phyloP scores from a whole-genome alignment of 2,329 filamentous ascomycete genomes.

The Exophiala alcalophila region DNA sequence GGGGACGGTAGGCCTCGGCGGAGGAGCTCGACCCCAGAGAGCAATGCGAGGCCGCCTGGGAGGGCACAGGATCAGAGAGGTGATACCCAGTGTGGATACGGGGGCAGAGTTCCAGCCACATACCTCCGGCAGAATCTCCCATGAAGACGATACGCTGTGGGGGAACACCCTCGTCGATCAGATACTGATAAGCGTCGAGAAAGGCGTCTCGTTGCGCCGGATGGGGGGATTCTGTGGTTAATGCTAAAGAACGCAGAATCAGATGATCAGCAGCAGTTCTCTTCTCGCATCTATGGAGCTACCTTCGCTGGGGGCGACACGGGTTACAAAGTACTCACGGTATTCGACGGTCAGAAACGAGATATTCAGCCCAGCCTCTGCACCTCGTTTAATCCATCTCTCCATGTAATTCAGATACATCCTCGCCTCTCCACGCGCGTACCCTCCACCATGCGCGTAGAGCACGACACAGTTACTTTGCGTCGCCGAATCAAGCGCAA shows the following conservation, averaged over 20 bases:
- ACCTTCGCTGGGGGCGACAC: too few relatives aligned
- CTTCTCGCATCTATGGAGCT: too few relatives aligned
- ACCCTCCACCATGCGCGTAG: constrained; percentile 18
- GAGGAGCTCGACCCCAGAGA: constrained; percentile 44
- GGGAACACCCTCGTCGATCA: constrained; percentile 39
- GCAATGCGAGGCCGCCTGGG: constrained; percentile 62
- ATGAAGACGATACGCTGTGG: constrained; percentile 80
- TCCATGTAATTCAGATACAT: constrained; percentile 22
- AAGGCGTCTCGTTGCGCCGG: constrained; percentile 12
- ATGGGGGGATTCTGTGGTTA: constrained; percentile 2
- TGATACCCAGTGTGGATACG: too few relatives aligned
- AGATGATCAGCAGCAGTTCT: too few relatives aligned
- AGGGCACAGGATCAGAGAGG: too few relatives aligned
- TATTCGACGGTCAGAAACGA: constrained; percentile 12
- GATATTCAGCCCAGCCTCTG: constrained; percentile 2
- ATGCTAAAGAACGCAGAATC: too few relatives aligned
- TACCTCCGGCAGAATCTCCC: constrained; percentile 84
- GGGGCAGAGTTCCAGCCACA: too few relatives aligned
- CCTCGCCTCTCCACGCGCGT: constrained; percentile 17
- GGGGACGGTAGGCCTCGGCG: constrained; percentile 58
- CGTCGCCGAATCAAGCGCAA: background rate
- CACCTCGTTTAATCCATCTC: constrained; percentile 7
- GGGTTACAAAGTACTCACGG: constrained; percentile 3
- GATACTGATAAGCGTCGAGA: constrained; percentile 2
- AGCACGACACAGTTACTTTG: constrained; percentile 3